These are phyloP conservation scores for Alternaria incomplexa DNA, from an alignment of 2,329 filamentous ascomycete genomes.

Conservation along the genomic window DNA sequence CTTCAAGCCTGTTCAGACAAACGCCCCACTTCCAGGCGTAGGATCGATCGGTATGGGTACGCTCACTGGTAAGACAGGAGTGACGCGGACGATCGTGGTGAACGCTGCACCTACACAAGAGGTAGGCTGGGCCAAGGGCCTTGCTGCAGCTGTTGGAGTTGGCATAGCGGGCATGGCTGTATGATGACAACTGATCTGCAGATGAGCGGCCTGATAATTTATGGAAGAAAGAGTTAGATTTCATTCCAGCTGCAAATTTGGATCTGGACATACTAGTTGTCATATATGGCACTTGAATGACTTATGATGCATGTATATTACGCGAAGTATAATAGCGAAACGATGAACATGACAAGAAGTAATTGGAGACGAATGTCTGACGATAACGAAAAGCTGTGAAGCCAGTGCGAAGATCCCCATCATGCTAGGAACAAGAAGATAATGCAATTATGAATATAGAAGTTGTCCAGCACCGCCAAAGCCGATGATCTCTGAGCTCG, in stretches of 20 bases:
- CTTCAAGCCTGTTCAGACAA: conserved; percentile 24
- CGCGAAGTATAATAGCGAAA: background rate
- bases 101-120: conserved; percentile 29
- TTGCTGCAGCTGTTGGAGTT: conserved; percentile 29
- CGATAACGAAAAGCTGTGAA: background rate
- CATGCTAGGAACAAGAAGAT: background rate
- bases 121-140: conserved; percentile 19
- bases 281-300: background rate
- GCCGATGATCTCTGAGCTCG: background rate
- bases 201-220: background rate
- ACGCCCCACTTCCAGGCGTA: conserved; percentile 31
- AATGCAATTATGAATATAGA: background rate
- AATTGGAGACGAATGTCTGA: background rate
- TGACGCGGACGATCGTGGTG: conserved; percentile 34
- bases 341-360: background rate
- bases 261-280: background rate
- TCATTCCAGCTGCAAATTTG: background rate
- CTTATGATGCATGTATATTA: conserved; percentile 1
- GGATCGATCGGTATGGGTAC: conserved; percentile 46
- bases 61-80: conserved; percentile 35
- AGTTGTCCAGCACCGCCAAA: background rate
- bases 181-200: conserved; percentile 1
- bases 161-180: conserved; percentile 29
- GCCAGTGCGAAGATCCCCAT: background rate
- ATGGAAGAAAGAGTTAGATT: background rate